Evolutionary conservation across 495 filamentous ascomycete species (phyloP).

Genomic region (Tetracladium setigerum): DNA sequence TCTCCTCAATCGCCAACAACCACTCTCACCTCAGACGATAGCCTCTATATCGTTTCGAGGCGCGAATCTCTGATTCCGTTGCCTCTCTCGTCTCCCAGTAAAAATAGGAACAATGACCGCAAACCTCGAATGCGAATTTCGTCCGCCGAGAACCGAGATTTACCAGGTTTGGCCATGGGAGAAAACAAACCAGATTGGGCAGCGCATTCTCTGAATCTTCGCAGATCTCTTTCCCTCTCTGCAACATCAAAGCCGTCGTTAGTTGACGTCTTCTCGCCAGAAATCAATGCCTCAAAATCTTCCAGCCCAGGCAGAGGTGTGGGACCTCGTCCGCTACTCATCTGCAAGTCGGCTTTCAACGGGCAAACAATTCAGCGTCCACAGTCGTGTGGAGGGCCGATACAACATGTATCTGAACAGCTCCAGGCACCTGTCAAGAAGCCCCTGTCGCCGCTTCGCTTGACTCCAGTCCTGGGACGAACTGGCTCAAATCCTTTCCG

Average conservation of each 20-base stretch:
- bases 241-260: too few species aligned
- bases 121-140: neutral
- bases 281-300: conserved; percentile 3
- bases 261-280: conserved; percentile 3
- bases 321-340: conserved; percentile 4
- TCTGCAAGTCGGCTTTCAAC: conserved; percentile 5
- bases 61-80: conserved; percentile 6
- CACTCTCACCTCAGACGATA: conserved; percentile 9
- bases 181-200: neutral
- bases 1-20: neutral
- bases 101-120: neutral
- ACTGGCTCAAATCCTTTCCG: conserved; percentile 9
- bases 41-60: neutral
- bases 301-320: neutral
- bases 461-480: neutral
- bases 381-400: conserved; percentile 1
- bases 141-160: neutral
- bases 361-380: neutral
- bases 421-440: neutral
- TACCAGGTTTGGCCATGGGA: too few species aligned
- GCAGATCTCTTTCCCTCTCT: conserved; percentile 2
- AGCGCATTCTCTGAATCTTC: neutral
- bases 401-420: conserved; percentile 4
- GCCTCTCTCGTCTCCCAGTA: conserved; percentile 11
- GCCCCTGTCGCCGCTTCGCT: neutral